Conservation (phyloP, 371 early-diverging fungal species). For the Cokeromyces recurvatus region DNA sequence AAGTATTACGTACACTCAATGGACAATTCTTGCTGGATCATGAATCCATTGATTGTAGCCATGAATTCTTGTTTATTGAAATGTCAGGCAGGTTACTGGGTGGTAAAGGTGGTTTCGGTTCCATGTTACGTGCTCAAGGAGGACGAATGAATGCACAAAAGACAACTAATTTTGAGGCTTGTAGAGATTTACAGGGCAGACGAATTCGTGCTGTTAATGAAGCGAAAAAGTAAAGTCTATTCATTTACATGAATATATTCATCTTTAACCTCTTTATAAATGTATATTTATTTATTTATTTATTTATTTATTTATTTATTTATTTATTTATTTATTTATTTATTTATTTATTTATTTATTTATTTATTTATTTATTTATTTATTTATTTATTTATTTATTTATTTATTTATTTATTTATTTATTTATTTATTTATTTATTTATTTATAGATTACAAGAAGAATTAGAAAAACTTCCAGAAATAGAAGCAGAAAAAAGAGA, state of each 20-base stretch:
- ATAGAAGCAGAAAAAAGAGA: conserved; percentile 65
- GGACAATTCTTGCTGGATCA: conserved; percentile 36
- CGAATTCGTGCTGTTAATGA: conserved; percentile 87
- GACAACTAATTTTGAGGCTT: conserved; percentile 89
- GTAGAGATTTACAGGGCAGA: conserved; percentile 90
- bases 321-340: too few species aligned
- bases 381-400: too few species aligned
- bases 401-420: too few species aligned
- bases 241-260: too few species aligned
- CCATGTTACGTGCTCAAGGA: conserved; percentile 92
- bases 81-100: conserved; percentile 52
- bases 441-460: conserved; percentile 82
- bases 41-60: conserved; percentile 16
- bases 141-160: conserved; percentile 88
- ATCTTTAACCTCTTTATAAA: neutral
- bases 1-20: conserved; percentile 37
- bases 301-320: too few species aligned
- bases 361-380: too few species aligned
- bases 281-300: too few species aligned
- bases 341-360: too few species aligned
- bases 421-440: too few species aligned
- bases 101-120: conserved; percentile 97
- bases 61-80: neutral
- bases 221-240: conserved; percentile 66
- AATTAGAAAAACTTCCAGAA: conserved; percentile 68